Evolutionary conservation across 2,329 filamentous ascomycete genomes (phyloP).

Genomic region (Fusarium piperis): DNA sequence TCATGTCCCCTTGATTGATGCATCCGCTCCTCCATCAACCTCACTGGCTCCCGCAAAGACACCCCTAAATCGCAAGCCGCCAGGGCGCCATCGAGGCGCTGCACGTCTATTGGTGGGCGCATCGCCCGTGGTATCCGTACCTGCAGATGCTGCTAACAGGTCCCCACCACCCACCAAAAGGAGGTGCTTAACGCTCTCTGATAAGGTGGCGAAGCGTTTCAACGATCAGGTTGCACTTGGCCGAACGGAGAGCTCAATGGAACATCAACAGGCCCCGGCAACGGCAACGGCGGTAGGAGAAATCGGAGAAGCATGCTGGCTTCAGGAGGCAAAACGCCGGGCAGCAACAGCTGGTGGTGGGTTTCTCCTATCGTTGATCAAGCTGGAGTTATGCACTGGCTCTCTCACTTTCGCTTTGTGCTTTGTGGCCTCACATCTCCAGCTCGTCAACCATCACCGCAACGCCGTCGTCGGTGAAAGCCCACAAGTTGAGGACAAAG

Average conservation of each 20-base stretch:
- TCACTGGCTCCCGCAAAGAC: slow-evolving; percentile 3
- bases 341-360: background rate
- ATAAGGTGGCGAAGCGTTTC: slow-evolving; percentile 44
- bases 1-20: background rate
- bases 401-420: background rate
- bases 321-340: background rate
- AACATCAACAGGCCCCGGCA: slow-evolving; percentile 23
- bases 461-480: background rate
- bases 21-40: background rate
- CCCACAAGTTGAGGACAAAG: background rate
- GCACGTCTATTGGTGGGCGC: slow-evolving; percentile 30
- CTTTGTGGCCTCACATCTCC: background rate
- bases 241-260: slow-evolving; percentile 28
- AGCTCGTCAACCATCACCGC: background rate
- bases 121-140: slow-evolving; percentile 23
- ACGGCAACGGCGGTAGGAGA: slow-evolving; percentile 16
- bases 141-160: slow-evolving; percentile 31
- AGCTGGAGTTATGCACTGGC: background rate
- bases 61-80: slow-evolving; percentile 3
- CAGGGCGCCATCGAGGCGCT: slow-evolving; percentile 20
- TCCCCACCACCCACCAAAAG: slow-evolving; percentile 15
- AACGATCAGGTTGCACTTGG: slow-evolving; percentile 31
- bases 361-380: background rate
- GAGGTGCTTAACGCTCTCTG: slow-evolving; percentile 25
- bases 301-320: slow-evolving; percentile 1